A percentile compares a stretch with the other conserved stretches of the same genome.
These are phyloP conservation scores for Colletotrichum sp. DNA, from an alignment of 2,329 filamentous ascomycete species.

Conservation along the genomic window DNA sequence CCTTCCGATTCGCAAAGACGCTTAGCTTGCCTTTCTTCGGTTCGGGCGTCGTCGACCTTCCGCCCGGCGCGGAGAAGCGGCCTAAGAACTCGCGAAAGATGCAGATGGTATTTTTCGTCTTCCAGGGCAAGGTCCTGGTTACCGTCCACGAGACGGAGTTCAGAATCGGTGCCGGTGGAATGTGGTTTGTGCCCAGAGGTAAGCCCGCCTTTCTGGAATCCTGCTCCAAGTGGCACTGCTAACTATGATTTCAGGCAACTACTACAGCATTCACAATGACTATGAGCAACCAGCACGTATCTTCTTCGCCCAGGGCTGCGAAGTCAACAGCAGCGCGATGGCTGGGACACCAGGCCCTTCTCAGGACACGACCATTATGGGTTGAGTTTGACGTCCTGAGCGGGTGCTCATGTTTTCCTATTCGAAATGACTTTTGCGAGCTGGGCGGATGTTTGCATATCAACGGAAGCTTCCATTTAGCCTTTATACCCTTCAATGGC, in stretches of 20 bases:
- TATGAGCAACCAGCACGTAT: slow-evolving; percentile 74
- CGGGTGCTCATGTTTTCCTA: background rate
- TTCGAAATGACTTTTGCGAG: background rate
- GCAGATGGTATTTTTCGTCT: slow-evolving; percentile 96
- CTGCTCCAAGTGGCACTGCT: slow-evolving; percentile 6
- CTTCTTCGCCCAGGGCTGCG: slow-evolving; percentile 93
- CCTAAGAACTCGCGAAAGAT: slow-evolving; percentile 93
- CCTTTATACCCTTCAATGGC: background rate
- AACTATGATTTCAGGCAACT: slow-evolving; percentile 71
- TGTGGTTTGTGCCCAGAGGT: slow-evolving; percentile 97
- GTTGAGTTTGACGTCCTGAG: background rate
- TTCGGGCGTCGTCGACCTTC: slow-evolving; percentile 87
- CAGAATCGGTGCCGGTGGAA: slow-evolving; percentile 83
- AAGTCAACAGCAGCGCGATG: slow-evolving; percentile 35
- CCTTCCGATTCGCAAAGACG: slow-evolving; percentile 89
- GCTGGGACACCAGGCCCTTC: background rate
- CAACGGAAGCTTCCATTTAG: background rate
- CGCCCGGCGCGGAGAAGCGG: slow-evolving; percentile 81
- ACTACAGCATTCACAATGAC: slow-evolving; percentile 89
- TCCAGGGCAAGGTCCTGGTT: slow-evolving; percentile 81
- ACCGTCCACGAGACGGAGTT: slow-evolving; percentile 79
- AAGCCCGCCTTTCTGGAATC: slow-evolving; percentile 38
- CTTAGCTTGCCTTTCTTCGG: slow-evolving; percentile 86
- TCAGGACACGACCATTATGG: slow-evolving; percentile 18
- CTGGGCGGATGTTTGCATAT: background rate